Evolutionary conservation across 2,329 filamentous ascomycete species (phyloP), one percentile per base, ranked within the genome.

Genomic region (Mariannaea sp.): DNA sequence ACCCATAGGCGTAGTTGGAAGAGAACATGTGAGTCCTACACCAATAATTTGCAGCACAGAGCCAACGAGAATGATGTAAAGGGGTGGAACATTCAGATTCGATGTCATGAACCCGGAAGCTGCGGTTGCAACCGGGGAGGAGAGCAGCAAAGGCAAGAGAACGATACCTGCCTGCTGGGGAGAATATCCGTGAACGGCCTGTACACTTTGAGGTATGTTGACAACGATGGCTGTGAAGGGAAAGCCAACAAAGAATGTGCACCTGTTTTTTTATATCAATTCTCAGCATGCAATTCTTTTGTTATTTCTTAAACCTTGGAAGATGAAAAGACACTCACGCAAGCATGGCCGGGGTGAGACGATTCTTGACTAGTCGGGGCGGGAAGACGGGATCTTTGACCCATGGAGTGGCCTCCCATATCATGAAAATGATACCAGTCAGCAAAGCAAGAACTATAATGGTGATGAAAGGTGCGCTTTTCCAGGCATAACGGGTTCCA

Each of bases 401-500:
- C 20, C 41, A 22, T 6, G 41, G 17, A 3, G 43, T 49, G 3
- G 39, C 19, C 13, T 60, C 56, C 58, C 58, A 60, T 4, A 29
- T 3, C 14, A 52, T 16, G 29, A 59, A 60, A 1, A 24, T 29
- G 4, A 60, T 12, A 20, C 58, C 42, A 2, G 50, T 19, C 4
- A 57, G 14, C 2, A 47, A 29, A 8, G 56, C 49, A 3, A 60
- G 24, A 5, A 44, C 39, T 7, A 60, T 38, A 3, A 48, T 68
- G 8, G 64, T 56, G 4, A 77, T 67, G 4, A 80, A 70, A 5
- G 70, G 55, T 0, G 68, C 67, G 36, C 71, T 75, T 7, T 56
- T 63, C 78, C 77, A 81, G 3, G 72, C 58, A 44, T 75, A 77
- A 5, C 65, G 65, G 14, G 70, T 60, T 5, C 77, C 76, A 5